phyloP scores from a whole-genome alignment of 345 rosid species.

The Camelina sativa region DNA sequence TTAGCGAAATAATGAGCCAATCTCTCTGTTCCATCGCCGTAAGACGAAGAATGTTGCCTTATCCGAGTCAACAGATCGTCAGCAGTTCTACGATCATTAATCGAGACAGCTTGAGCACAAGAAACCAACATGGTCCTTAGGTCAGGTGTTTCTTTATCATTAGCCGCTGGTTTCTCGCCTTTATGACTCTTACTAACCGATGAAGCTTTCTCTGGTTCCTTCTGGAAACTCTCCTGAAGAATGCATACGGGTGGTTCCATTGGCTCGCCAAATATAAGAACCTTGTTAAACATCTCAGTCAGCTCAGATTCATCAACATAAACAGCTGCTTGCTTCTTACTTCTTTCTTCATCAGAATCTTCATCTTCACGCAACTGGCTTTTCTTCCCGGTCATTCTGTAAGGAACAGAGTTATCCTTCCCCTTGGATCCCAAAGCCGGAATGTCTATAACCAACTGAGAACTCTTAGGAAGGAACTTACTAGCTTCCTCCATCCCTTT shows the following conservation, averaged over 20 bases:
- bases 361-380: slow-evolving; percentile 54
- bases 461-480: slow-evolving; percentile 65
- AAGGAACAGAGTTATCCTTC: slow-evolving; percentile 25
- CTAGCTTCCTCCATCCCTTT: slow-evolving; percentile 81
- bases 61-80: slow-evolving; percentile 64
- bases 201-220: slow-evolving; percentile 19
- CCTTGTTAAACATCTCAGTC: slow-evolving; percentile 67
- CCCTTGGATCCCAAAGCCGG: slow-evolving; percentile 16
- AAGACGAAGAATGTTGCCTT: slow-evolving; percentile 68
- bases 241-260: slow-evolving; percentile 40
- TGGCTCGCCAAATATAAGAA: slow-evolving; percentile 46
- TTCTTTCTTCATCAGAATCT: slow-evolving; percentile 58
- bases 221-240: slow-evolving; percentile 28
- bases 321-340: slow-evolving; percentile 60
- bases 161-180: slow-evolving; percentile 39
- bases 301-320: slow-evolving; percentile 51
- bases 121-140: slow-evolving; percentile 66
- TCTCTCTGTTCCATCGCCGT: slow-evolving; percentile 79
- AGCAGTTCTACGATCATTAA: slow-evolving; percentile 63
- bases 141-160: slow-evolving; percentile 59
- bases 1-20: slow-evolving; percentile 80
- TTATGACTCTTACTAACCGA: slow-evolving; percentile 16
- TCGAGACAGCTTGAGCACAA: slow-evolving; percentile 82
- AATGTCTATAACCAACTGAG: slow-evolving; percentile 47
- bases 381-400: slow-evolving; percentile 54